Percentiles rank a stretch among this genome's conserved stretches.
Evolutionary conservation across 2,329 filamentous ascomycete species (phyloP).

Genomic region (Rugonectria rugulosa): DNA sequence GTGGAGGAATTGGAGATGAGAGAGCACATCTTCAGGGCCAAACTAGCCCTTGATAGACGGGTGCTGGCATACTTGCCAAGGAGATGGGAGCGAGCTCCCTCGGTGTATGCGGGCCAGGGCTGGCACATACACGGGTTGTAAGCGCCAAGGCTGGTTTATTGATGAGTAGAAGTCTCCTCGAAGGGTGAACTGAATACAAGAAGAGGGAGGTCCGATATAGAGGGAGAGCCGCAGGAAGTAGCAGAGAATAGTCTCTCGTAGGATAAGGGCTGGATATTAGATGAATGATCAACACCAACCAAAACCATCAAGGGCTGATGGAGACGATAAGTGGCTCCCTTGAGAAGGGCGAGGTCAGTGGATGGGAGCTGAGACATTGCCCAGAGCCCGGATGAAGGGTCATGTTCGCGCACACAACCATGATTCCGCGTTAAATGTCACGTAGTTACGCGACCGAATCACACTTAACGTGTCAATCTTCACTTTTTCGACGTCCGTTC

Average conservation of each 20-base stretch:
- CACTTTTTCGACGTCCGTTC: background rate
- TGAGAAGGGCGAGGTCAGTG: background rate
- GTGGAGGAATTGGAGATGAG: conserved; percentile 1
- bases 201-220: background rate
- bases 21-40: background rate
- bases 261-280: background rate
- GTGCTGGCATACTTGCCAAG: background rate
- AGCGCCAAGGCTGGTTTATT: background rate
- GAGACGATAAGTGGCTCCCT: background rate
- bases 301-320: too few species aligned
- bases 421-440: background rate
- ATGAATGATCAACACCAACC: background rate
- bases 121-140: background rate
- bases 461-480: background rate
- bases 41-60: background rate
- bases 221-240: background rate
- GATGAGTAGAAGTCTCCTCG: background rate
- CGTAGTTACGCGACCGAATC: background rate
- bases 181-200: background rate
- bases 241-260: background rate
- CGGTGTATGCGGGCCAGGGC: background rate
- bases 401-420: background rate
- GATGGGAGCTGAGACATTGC: background rate
- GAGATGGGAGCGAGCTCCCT: background rate
- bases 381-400: background rate